phyloP scores from a whole-genome alignment of 345 rosid species.

The Eucalyptus pauciflora region DNA sequence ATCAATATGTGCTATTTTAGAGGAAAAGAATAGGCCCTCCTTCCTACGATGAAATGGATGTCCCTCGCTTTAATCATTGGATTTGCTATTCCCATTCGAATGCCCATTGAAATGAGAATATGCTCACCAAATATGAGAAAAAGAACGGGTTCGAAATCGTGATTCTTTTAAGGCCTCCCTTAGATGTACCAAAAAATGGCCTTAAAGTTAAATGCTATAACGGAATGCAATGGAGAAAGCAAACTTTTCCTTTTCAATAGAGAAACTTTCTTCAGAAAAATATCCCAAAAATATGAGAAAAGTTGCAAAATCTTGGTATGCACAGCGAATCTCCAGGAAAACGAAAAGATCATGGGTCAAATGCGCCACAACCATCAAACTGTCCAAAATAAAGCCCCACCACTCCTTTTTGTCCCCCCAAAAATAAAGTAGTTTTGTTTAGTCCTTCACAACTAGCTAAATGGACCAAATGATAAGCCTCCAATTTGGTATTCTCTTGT shows the following conservation, averaged over 20 bases:
- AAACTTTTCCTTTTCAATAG: neutral
- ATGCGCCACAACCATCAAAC: neutral
- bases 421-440: neutral
- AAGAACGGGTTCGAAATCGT: neutral
- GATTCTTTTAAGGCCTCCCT: neutral
- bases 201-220: neutral
- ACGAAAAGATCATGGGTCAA: neutral
- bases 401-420: neutral
- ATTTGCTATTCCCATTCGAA: no score
- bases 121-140: neutral
- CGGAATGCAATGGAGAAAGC: neutral
- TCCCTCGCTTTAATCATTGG: neutral
- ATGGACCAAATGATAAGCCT: neutral
- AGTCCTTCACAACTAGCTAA: neutral
- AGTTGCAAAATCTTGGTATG: neutral
- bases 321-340: neutral
- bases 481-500: neutral
- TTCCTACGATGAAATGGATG: neutral
- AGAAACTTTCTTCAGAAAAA: no score
- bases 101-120: neutral
- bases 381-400: neutral
- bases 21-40: neutral
- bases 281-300: no score
- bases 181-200: neutral
- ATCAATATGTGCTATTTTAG: neutral